Conservation (phyloP, 441 rosid genomes). For the Raphanus hybrid region DNA sequence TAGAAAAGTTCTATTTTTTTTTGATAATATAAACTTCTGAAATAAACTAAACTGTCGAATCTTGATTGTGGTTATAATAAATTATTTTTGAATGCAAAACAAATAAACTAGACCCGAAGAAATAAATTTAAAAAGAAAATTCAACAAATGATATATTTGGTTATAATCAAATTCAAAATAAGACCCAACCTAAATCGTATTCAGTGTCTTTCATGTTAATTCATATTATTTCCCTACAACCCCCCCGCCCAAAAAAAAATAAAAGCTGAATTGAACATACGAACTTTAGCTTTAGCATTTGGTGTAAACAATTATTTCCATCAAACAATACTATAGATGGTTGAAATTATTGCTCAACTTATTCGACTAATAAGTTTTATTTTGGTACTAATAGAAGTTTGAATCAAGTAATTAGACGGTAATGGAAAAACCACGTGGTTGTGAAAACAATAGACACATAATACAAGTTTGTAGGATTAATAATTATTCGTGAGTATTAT, state of each 20-base stretch:
- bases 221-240: not conserved
- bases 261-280: not conserved
- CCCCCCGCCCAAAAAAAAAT: not conserved
- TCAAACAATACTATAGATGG: not conserved
- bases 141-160: not conserved
- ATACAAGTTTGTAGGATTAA: slow-evolving; percentile 12
- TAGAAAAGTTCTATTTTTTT: no score
- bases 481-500: slow-evolving; percentile 20
- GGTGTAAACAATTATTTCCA: not conserved
- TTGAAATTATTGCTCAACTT: not conserved
- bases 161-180: not conserved
- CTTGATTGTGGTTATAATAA: not conserved
- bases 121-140: not conserved
- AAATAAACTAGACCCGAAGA: not conserved
- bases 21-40: not conserved
- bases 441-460: slow-evolving; percentile 19
- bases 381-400: not conserved
- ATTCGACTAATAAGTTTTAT: not conserved
- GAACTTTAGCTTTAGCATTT: not conserved
- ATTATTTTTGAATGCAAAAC: not conserved
- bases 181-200: not conserved
- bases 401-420: not conserved
- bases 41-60: not conserved
- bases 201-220: not conserved
- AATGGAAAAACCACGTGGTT: slow-evolving; percentile 29